phyloP scores from a whole-genome alignment of 805 yeast genomes.

The Barnettozyma sp. region DNA sequence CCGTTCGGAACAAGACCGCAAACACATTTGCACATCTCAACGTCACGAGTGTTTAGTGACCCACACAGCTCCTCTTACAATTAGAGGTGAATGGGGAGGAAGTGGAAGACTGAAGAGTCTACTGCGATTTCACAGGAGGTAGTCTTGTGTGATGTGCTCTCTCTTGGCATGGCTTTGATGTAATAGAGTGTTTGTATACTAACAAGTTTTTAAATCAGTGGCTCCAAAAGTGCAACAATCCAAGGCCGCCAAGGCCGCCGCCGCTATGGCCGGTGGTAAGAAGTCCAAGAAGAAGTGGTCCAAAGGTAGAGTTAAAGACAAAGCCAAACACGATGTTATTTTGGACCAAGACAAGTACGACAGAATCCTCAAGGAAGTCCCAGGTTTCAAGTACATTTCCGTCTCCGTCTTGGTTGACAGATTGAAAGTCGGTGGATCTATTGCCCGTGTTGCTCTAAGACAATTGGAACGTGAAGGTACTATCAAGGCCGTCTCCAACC shows the following conservation, averaged over 20 bases:
- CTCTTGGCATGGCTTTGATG: too few species aligned
- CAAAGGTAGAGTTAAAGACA: conserved; percentile 99
- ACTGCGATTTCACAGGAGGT: too few species aligned
- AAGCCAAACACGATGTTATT: conserved; percentile 96
- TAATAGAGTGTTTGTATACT: too few species aligned
- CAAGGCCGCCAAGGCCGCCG: conserved; percentile 99
- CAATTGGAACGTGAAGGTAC: conserved; percentile 94
- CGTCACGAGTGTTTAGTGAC: too few species aligned
- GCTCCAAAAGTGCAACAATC: conserved; percentile 99
- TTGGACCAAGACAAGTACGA: conserved; percentile 98
- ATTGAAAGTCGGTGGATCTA: conserved; percentile 97
- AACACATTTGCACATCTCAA: too few species aligned
- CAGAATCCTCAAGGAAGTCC: conserved; percentile 98
- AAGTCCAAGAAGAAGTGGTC: conserved; percentile 99
- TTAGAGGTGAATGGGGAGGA: too few species aligned
- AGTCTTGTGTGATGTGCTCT: background rate
- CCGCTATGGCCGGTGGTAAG: conserved; percentile 99
- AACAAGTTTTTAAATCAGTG: conserved; percentile 49
- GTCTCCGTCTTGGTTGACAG: conserved; percentile 98
- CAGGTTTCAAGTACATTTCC: conserved; percentile 97
- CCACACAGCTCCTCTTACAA: too few species aligned
- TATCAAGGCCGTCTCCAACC: conserved; percentile 89
- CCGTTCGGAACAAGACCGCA: too few species aligned
- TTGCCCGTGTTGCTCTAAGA: conserved; percentile 96
- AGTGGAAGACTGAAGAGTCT: too few species aligned